Evolutionary conservation across 441 rosid species (phyloP).

Genomic region (Euphorbia celastroides): DNA sequence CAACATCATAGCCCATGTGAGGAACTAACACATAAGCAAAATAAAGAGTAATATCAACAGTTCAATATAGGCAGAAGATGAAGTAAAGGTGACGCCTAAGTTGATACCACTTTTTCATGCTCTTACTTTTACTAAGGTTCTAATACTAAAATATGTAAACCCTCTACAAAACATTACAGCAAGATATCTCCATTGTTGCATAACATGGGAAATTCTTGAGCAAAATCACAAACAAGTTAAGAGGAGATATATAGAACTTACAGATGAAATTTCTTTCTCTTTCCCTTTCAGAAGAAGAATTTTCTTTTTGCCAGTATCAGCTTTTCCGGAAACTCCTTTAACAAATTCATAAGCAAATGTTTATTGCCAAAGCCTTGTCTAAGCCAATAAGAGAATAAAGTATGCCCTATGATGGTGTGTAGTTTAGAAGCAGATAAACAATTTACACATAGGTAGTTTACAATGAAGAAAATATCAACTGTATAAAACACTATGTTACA

Average conservation of each 20-base stretch:
- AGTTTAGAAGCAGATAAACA: not conserved
- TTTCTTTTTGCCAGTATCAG: slow-evolving; percentile 50
- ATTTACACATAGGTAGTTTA: not conserved
- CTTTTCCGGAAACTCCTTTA: slow-evolving; percentile 40
- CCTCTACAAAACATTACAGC: not conserved
- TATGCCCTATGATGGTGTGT: not conserved
- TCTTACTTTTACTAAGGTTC: not conserved
- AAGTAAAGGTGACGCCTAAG: not conserved
- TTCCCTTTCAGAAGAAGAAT: slow-evolving; percentile 66
- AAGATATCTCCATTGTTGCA: not conserved
- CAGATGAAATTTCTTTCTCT: slow-evolving; percentile 54
- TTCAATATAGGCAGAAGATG: not conserved
- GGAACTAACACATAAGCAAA: no score
- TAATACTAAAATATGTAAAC: not conserved
- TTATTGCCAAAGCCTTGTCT: not conserved
- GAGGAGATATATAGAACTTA: slow-evolving; percentile 26
- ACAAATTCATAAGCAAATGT: slow-evolving; percentile 14
- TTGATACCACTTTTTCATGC: not conserved
- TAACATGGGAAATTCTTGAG: not conserved
- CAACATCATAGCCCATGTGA: not conserved
- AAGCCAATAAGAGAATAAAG: not conserved
- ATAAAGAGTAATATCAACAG: slow-evolving; percentile 3
- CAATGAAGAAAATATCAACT: not conserved
- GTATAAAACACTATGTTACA: not conserved
- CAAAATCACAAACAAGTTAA: not conserved